Conservation (phyloP, 257 asterid species). For the Solanum etuberosum region DNA sequence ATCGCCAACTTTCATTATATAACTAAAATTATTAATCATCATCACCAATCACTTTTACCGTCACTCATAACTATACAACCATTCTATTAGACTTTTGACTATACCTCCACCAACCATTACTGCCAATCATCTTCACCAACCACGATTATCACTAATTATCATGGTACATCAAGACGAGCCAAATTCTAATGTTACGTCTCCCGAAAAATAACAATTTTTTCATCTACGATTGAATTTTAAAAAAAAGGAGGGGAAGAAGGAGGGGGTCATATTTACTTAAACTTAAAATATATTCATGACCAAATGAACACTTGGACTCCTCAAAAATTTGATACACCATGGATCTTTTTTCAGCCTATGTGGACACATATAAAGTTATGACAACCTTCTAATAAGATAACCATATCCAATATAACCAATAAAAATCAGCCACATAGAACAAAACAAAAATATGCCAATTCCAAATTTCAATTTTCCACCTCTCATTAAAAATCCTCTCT, state of each 20-base stretch:
- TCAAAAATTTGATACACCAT: background rate
- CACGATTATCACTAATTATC: background rate
- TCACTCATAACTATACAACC: background rate
- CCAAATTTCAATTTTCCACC: slow-evolving; percentile 41
- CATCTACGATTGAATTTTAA: no score
- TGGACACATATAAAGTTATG: background rate
- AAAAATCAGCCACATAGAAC: slow-evolving; percentile 47
- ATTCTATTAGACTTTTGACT: background rate
- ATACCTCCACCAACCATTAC: background rate
- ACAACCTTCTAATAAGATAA: slow-evolving; percentile 17
- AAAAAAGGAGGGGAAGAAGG: background rate
- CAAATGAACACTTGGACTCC: background rate
- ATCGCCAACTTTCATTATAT: background rate
- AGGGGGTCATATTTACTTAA: no score
- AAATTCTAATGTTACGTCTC: no score
- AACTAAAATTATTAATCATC: no score
- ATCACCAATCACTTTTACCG: no score
- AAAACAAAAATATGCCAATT: slow-evolving; percentile 4
- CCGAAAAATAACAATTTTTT: no score
- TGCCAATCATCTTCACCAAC: background rate
- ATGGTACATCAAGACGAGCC: background rate
- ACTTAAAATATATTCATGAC: background rate
- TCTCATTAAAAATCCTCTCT: slow-evolving; percentile 12
- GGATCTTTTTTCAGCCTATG: background rate
- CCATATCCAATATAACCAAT: slow-evolving; percentile 39